These are phyloP conservation scores for Raffaelea deltoideospora DNA, from an alignment of 2,329 filamentous ascomycete genomes.

Conservation along the genomic window DNA sequence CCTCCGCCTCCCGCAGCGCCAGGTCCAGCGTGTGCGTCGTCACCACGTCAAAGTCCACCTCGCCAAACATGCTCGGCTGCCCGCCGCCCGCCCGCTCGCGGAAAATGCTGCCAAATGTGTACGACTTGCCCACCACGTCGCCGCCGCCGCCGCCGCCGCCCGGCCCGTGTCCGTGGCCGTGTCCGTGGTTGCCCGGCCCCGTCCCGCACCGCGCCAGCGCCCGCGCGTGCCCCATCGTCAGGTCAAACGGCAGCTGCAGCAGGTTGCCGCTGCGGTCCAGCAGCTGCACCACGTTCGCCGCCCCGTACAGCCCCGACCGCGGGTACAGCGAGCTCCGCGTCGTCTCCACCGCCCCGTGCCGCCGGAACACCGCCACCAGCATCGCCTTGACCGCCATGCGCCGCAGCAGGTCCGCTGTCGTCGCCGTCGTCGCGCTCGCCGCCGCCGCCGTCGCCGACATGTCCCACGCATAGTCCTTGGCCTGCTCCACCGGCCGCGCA, in stretches of 20 bases:
- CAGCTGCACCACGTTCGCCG: slow-evolving; percentile 58
- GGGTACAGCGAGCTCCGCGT: slow-evolving; percentile 66
- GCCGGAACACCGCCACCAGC: slow-evolving; percentile 64
- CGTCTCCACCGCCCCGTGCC: slow-evolving; percentile 77
- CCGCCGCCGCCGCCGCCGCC: slow-evolving; percentile 13
- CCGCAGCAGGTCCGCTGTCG: slow-evolving; percentile 44
- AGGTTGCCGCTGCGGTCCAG: slow-evolving; percentile 76
- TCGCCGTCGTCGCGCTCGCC: slow-evolving; percentile 27
- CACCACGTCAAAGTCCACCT: slow-evolving; percentile 95
- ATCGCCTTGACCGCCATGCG: slow-evolving; percentile 61
- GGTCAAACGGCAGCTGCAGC: slow-evolving; percentile 83
- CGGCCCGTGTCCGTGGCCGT: too few relatives aligned
- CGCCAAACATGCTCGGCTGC: slow-evolving; percentile 67
- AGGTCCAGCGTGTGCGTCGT: slow-evolving; percentile 68
- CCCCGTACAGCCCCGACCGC: slow-evolving; percentile 61
- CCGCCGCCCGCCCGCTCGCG: slow-evolving; percentile 64
- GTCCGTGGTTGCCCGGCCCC: too few relatives aligned
- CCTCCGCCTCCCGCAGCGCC: slow-evolving; percentile 81
- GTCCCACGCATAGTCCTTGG: slow-evolving; percentile 71
- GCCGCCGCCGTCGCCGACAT: slow-evolving; percentile 40
- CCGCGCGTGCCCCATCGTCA: slow-evolving; percentile 78
- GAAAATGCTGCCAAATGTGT: slow-evolving; percentile 78
- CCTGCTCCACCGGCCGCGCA: slow-evolving; percentile 55
- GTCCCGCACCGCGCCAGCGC: slow-evolving; percentile 56
- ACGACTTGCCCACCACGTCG: slow-evolving; percentile 56